Base-by-base conservation (phyloP, 345 rosid genomes). In the Luvunga scandens region DNA sequence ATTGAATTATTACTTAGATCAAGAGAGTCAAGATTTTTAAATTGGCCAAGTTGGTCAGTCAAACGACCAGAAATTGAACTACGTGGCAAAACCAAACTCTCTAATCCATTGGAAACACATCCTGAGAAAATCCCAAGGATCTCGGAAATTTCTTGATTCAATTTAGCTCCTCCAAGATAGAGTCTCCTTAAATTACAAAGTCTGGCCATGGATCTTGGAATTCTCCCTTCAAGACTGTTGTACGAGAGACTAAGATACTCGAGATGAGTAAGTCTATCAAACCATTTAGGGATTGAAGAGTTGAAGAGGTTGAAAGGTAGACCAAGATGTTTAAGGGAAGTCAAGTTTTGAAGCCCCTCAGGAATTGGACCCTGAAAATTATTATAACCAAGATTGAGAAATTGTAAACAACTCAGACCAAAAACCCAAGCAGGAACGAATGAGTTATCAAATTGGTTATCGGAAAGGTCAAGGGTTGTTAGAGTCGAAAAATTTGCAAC, bases 91-190 rank as follows among this genome's bases (percentile, higher is more conserved):
- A 0, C 1, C 64, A 72, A 1, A 0, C 2, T 10, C 33, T 72
- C 66, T 34, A 57, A 4, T 39, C 39, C 62, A 72, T 57, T 30
- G 19, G 66, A 7, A n/a, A 73, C 33, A 45, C 50, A 13, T 45
- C 50, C 50, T 13, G 76, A 59, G 22, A 73, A 73, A 73, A 59
- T 57, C 2, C 36, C 7, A 5, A 59, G 8, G 25, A 72, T 24
- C 60, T 73, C 66, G 13, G 75, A 72, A 21, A 57, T 34, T 6
- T 56, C 65, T 57, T 72, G 75, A 56, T 18, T 72, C 48, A 72
- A 30, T 25, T 72, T 72, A 45, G n/a, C 7, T 31, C 6, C 0
- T 31, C 3, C 1, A 36, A 72, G 22, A 31, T 9, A 19, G 39
- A 71, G 33, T 21, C n/a, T 10, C 39, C 2, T 53, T 3, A 72